Conservation (phyloP, 75 land plant genomes). For the Cunninghamia lanceolata region DNA sequence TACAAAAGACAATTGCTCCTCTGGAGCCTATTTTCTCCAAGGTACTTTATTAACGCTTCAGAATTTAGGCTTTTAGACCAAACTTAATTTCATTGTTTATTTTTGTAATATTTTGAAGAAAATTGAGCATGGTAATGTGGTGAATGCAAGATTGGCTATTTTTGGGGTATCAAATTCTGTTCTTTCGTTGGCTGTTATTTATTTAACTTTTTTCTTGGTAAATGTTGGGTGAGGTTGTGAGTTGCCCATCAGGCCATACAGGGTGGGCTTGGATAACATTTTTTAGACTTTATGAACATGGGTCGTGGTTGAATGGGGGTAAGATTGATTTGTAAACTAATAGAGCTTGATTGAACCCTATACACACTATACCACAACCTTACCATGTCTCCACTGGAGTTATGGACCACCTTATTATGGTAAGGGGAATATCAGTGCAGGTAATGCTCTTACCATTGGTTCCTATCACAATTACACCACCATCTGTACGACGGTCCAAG, state of each 20-base stretch:
- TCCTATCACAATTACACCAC: neutral
- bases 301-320: neutral
- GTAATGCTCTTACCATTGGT: neutral
- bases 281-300: neutral
- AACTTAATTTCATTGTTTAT: neutral
- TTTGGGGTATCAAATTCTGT: neutral
- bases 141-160: neutral
- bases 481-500: neutral
- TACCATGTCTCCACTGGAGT: neutral
- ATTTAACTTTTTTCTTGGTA: neutral
- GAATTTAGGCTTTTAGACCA: neutral
- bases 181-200: neutral
- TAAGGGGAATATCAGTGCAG: neutral
- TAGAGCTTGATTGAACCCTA: neutral
- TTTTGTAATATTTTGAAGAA: neutral
- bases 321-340: neutral
- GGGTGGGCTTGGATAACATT: neutral
- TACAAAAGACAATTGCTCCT: neutral
- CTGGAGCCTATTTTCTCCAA: neutral
- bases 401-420: neutral
- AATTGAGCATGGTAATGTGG: neutral
- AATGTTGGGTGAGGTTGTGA: neutral
- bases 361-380: neutral
- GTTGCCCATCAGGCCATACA: neutral
- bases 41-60: neutral